These are phyloP conservation scores for Camelina neglecta DNA, from an alignment of 345 rosid genomes.

Conservation along the genomic window DNA sequence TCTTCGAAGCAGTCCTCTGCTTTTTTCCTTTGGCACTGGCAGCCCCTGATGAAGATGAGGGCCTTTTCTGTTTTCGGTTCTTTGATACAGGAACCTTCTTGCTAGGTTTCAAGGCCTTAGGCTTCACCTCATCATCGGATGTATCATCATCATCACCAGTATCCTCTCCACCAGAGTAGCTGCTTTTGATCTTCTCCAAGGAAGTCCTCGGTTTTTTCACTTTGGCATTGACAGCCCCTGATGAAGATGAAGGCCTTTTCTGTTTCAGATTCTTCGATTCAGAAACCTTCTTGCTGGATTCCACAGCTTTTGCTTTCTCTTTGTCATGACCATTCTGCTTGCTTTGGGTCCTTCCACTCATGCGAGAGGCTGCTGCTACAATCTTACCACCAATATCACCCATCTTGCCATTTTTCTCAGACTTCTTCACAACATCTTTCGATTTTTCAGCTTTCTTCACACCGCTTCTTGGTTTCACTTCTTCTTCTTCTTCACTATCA, in stretches of 20 bases:
- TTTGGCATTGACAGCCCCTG: not conserved
- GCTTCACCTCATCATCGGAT: not conserved
- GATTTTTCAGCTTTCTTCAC: conserved; percentile 11
- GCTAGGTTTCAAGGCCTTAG: not conserved
- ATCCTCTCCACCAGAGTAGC: not conserved
- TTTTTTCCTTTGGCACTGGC: not conserved
- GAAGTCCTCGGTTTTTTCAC: not conserved
- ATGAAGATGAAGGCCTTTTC: conserved; percentile 3
- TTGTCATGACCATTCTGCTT: not conserved
- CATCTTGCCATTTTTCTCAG: not conserved
- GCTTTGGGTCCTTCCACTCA: not conserved
- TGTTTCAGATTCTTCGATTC: not conserved
- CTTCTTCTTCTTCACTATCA: not conserved
- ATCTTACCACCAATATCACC: conserved; percentile 32
- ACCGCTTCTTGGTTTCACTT: not conserved
- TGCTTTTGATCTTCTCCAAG: not conserved
- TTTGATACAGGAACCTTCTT: conserved; percentile 1
- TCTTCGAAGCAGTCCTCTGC: not conserved
- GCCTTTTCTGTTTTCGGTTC: not conserved
- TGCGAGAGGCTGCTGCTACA: conserved; percentile 39
- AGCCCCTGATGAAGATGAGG: not conserved
- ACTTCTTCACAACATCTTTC: not conserved
- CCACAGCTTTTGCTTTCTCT: not conserved
- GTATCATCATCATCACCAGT: not conserved
- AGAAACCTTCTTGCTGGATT: not conserved